Evolutionary conservation across 1,284 basidiomycete genomes (phyloP).

Genomic region (Ceratobasidium papillatum): DNA sequence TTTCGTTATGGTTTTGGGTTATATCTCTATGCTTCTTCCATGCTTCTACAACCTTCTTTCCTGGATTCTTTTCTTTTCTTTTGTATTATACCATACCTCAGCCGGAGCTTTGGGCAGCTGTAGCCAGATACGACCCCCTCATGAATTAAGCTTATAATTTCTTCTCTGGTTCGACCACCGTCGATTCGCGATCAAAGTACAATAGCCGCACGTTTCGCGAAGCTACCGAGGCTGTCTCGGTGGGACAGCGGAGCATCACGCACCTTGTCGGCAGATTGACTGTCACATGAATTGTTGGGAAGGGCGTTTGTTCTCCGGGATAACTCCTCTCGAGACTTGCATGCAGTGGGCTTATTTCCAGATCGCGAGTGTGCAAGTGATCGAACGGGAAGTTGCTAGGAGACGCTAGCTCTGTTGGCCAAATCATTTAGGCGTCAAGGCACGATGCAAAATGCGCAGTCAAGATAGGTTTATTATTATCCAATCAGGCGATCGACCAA

Average conservation of each 20-base stretch:
- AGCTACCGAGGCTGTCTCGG: slow-evolving; percentile 17
- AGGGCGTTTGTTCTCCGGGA: slow-evolving; percentile 10
- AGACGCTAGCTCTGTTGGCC: not conserved
- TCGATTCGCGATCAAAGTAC: not conserved
- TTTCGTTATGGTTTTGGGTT: slow-evolving; percentile 14
- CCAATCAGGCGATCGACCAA: slow-evolving; percentile 1
- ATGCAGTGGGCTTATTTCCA: not conserved
- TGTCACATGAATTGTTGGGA: slow-evolving; percentile 24
- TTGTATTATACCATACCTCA: slow-evolving; percentile 26
- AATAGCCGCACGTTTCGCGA: not conserved
- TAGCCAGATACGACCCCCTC: slow-evolving; percentile 34
- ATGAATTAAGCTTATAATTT: slow-evolving; percentile 36
- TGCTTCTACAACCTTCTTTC: slow-evolving; percentile 10
- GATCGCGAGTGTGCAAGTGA: slow-evolving; percentile 6
- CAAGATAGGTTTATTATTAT: not conserved
- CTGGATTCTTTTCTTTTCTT: slow-evolving; percentile 1
- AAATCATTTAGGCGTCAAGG: slow-evolving; percentile 8
- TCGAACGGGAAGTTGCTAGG: slow-evolving; percentile 2
- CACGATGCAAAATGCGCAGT: not conserved
- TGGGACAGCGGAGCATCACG: slow-evolving; percentile 20
- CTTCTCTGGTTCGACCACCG: not conserved
- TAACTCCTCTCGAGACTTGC: slow-evolving; percentile 19
- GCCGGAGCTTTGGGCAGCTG: slow-evolving; percentile 37
- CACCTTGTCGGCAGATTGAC: slow-evolving; percentile 20
- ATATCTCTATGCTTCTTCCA: not conserved